Percentiles rank a stretch among this genome's conserved stretches.
Conservation (phyloP, 1,284 basidiomycete genomes). For the Pisolithus thermaeus region DNA sequence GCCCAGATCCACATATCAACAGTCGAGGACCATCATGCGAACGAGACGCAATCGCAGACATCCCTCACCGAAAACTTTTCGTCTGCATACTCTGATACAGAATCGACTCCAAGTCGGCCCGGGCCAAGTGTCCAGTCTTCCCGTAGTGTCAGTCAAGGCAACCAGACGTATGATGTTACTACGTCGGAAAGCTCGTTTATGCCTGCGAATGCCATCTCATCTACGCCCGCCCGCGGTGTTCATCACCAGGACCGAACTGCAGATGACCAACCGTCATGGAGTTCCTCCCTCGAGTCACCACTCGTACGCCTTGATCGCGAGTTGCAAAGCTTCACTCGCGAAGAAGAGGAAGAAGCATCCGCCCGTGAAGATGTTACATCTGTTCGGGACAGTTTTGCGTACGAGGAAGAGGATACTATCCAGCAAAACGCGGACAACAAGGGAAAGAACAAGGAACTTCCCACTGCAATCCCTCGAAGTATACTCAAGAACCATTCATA, state of each 20-base stretch:
- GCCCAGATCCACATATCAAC: conserved; percentile 80
- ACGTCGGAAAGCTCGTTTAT: conserved; percentile 64
- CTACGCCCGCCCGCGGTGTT: conserved; percentile 58
- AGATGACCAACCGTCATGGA: conserved; percentile 58
- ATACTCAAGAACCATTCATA: conserved; percentile 40
- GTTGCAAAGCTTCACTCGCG: conserved; percentile 50
- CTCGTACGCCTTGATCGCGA: conserved; percentile 68
- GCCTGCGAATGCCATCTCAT: conserved; percentile 65
- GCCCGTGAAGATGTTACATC: conserved; percentile 12
- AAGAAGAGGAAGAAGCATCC: conserved; percentile 28
- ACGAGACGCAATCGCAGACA: conserved; percentile 40
- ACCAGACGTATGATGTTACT: conserved; percentile 34
- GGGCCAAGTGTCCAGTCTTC: conserved; percentile 9
- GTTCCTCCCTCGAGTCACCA: conserved; percentile 67
- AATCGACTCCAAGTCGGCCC: neutral
- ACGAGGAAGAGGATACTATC: conserved; percentile 30
- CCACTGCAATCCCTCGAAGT: conserved; percentile 40
- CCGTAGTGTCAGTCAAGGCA: conserved; percentile 12
- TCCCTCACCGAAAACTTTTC: conserved; percentile 27
- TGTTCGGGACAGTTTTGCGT: conserved; percentile 21
- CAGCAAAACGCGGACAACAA: conserved; percentile 31
- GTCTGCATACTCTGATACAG: conserved; percentile 3
- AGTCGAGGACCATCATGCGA: conserved; percentile 55
- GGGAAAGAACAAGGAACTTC: conserved; percentile 39
- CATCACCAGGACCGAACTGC: conserved; percentile 33